These are phyloP conservation scores for Globisporangium spiculum DNA, from an alignment of 352 stramenopile species.

Conservation along the genomic window DNA sequence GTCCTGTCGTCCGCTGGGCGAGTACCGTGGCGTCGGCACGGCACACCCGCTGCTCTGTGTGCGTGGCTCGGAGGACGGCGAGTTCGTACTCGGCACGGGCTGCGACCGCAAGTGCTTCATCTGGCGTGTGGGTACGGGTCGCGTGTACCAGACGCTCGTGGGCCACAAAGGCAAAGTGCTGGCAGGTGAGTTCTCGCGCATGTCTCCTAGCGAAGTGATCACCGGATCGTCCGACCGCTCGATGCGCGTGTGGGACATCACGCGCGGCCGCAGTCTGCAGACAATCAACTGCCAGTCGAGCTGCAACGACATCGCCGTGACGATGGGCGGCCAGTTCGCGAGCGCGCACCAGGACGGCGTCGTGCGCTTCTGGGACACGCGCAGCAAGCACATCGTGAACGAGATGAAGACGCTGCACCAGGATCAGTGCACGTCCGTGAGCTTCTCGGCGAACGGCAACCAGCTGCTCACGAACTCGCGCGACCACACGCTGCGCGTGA, in stretches of 20 bases:
- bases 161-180: conserved; percentile 85
- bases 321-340: conserved; percentile 58
- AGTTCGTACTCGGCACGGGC: conserved; percentile 73
- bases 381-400: conserved; percentile 46
- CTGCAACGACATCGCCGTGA: conserved; percentile 76
- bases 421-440: conserved; percentile 77
- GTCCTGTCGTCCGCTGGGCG: conserved; percentile 47
- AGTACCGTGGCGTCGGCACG: conserved; percentile 76
- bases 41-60: conserved; percentile 83
- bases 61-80: conserved; percentile 69
- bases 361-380: conserved; percentile 77
- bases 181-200: conserved; percentile 69
- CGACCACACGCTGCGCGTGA: conserved; percentile 64
- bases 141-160: conserved; percentile 80
- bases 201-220: conserved; percentile 58
- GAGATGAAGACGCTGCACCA: conserved; percentile 56
- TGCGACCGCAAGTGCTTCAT: conserved; percentile 86
- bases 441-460: conserved; percentile 39
- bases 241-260: conserved; percentile 77
- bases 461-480: conserved; percentile 71
- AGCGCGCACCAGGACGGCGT: conserved; percentile 77
- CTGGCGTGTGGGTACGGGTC: conserved; percentile 76
- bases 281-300: conserved; percentile 76
- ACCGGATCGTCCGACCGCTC: conserved; percentile 75
- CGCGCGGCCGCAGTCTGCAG: conserved; percentile 59